Evolutionary conservation across 2,329 filamentous ascomycete species (phyloP), one percentile per base, ranked within the genome.

Genomic region (Colletotrichum sidae): DNA sequence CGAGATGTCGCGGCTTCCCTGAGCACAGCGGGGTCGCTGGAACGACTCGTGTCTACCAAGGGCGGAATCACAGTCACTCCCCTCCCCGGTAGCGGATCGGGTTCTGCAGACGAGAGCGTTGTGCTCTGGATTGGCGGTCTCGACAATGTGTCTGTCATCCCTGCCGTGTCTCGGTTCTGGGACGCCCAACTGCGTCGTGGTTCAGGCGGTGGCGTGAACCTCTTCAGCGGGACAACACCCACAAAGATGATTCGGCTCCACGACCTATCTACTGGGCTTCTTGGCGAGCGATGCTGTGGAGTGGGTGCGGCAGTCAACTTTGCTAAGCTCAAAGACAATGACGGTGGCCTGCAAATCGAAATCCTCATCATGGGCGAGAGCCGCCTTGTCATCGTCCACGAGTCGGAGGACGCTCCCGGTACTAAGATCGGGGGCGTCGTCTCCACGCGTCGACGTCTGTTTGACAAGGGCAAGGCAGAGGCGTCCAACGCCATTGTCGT

Each of bases 131-230:
- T 88, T 38, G 84, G 85, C 8, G 80, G 85, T 12, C 72, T 80
- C 2, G 86, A 89, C 63, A 83, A 87, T 38, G 83, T 88, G 33
- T 86, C 83, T 33, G 80, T 87, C 34, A 85, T 89, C 52, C 84
- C 86, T 1, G 80, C 80, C 0, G 76, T 89, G 7, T 77, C 83
- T 6, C 81, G 82, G 12, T 89, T 88, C 74, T 88, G 86, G 86
- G 86, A 88, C 41, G 82, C 86, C 1, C 86, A 88, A 68, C 78
- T 86, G 10, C 83, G 84, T 11, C 84, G 81, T 67, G 79, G 81
- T 12, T 76, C 76, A 8, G 81, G 82, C n/a, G 81, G 81, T 11
- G 82, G 83, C 2, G 82, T 83, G 7, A 86, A 86, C 60, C 75
- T 88, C 2, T 88, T 88, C 69, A 85, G 83, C 63, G 84, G 85